A percentile compares a stretch with the other conserved stretches of the same genome.
These are phyloP conservation scores for Pythium aquatile DNA, from an alignment of 352 stramenopile species.

Conservation along the genomic window DNA sequence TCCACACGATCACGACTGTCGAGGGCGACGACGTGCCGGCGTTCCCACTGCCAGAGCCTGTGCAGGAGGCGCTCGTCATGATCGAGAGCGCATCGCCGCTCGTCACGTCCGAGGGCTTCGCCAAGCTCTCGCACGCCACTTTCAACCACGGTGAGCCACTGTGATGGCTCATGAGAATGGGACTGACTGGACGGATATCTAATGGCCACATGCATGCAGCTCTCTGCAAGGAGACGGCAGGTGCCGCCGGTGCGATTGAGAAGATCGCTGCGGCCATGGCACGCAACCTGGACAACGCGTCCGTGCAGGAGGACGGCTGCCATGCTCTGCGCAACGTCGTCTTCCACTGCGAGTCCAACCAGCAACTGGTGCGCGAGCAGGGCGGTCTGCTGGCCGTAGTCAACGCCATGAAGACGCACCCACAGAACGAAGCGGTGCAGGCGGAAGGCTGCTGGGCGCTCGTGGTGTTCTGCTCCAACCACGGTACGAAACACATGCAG, in stretches of 20 bases:
- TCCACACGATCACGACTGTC: conserved; percentile 53
- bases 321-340: conserved; percentile 73
- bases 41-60: conserved; percentile 37
- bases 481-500: conserved; percentile 31
- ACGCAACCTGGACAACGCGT: conserved; percentile 60
- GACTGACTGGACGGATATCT: neutral
- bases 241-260: conserved; percentile 49
- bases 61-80: conserved; percentile 63
- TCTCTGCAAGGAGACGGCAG: conserved; percentile 63
- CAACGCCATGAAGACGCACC: conserved; percentile 61
- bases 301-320: conserved; percentile 67
- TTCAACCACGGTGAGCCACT: conserved; percentile 69
- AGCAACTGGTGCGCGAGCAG: conserved; percentile 58
- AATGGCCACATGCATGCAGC: conserved; percentile 28
- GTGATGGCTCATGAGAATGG: neutral
- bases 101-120: conserved; percentile 55
- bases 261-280: conserved; percentile 65
- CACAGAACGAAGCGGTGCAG: conserved; percentile 63
- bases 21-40: conserved; percentile 38
- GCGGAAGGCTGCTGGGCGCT: conserved; percentile 72
- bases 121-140: conserved; percentile 69
- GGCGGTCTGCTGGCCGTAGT: conserved; percentile 60
- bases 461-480: conserved; percentile 80
- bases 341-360: conserved; percentile 71
- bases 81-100: conserved; percentile 58